Evolutionary conservation across 345 rosid genomes (phyloP).

Genomic region (Hibiscus trionum): DNA sequence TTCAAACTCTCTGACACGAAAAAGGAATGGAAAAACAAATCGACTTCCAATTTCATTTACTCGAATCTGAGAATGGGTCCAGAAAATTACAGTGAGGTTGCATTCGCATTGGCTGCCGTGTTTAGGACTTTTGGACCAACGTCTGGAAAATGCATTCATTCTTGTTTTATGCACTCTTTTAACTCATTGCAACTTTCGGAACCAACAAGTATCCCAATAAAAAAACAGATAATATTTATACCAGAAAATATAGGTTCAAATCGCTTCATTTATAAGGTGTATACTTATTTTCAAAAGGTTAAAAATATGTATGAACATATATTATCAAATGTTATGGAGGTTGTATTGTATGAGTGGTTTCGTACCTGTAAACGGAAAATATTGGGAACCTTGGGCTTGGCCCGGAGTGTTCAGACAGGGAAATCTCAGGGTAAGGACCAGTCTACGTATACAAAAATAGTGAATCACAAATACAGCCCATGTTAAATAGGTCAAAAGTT

Average conservation of each 20-base stretch:
- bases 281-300: no score
- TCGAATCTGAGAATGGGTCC: constrained; percentile 5
- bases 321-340: no score
- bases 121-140: background rate
- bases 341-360: background rate
- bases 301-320: no score
- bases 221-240: no score
- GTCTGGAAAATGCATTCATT: background rate
- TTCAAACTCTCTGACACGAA: constrained; percentile 5
- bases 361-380: no score
- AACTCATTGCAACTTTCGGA: background rate
- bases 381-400: background rate
- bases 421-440: no score
- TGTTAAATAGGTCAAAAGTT: no score
- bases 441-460: no score
- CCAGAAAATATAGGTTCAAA: no score
- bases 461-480: no score
- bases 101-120: constrained; percentile 11
- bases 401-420: background rate
- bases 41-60: background rate
- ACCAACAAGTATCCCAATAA: no score
- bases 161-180: background rate
- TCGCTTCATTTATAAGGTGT: no score
- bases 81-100: constrained; percentile 1
- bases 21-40: background rate